Conservation (phyloP, 257 asterid genomes). For the Plantago ovata region DNA sequence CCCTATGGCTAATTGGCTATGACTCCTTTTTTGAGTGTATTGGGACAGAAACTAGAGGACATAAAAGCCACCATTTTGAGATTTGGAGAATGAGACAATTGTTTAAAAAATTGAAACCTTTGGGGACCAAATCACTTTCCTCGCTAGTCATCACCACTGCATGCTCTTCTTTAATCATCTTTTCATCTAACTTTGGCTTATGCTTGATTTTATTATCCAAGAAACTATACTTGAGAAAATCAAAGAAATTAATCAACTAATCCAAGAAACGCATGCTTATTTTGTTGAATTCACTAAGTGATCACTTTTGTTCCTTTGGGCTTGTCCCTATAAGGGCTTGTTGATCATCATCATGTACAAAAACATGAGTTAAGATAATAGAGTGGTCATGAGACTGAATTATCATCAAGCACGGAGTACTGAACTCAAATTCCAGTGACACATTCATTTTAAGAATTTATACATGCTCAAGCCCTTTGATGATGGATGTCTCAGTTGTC, state of each 20-base stretch:
- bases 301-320: constrained; percentile 28
- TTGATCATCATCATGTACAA: too few species aligned
- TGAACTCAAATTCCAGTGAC: too few species aligned
- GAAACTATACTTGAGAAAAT: constrained; percentile 24
- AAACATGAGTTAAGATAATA: too few species aligned
- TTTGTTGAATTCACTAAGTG: constrained; percentile 19
- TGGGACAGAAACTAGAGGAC: constrained; percentile 43
- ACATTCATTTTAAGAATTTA: too few species aligned
- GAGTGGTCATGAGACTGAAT: too few species aligned
- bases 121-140: constrained; percentile 52
- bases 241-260: constrained; percentile 17
- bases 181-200: constrained; percentile 24
- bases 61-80: constrained; percentile 48
- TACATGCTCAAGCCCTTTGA: too few species aligned
- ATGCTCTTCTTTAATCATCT: constrained; percentile 33
- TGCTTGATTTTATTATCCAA: constrained; percentile 27
- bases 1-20: too few species aligned
- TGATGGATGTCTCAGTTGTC: too few species aligned
- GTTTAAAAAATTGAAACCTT: constrained; percentile 16
- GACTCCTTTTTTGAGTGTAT: constrained; percentile 55
- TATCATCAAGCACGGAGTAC: too few species aligned
- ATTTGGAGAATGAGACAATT: constrained; percentile 32
- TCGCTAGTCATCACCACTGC: constrained; percentile 38
- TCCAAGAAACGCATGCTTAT: constrained; percentile 51
- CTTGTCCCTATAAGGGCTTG: constrained; percentile 14